Base-by-base conservation (phyloP, 2,329 filamentous ascomycete genomes). In the Epicoccum sorghinum region DNA sequence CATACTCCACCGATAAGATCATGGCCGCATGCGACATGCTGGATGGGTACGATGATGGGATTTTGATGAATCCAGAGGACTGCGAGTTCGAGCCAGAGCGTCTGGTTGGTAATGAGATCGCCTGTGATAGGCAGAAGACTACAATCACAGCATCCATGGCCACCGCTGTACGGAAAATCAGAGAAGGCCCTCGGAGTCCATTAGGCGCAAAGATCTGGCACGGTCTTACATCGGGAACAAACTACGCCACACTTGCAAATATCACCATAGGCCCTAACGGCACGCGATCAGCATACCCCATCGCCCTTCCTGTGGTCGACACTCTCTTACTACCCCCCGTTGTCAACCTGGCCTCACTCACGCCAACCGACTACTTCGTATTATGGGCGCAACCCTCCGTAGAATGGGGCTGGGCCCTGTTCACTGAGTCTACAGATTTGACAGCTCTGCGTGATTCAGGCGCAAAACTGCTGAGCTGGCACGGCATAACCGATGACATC, bases 21-120 rank as follows among this genome's bases (percentile, higher is more conserved):
- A 41, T 67, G 4, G 59, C 61, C 12, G 51, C 53, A 6, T 73
- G 71, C 42, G 67, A 71, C 44, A 46, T 29, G n/a, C 42, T 64
- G 0, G 69, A 73, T 48, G 66, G 66, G 4, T 48, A 65, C 2
- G 3, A 67, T 55, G 33, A 84, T 68, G 61, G 62, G 4, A 55
- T 72, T 8, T 55, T 72, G 4, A 44, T 52, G 10, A 52, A 62
- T 22, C 63, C 67, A 0, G 51, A 56, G 4, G 27, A 32, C 0
- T 73, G 69, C 52, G 37, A 55, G 2, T 72, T 71, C 40, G 56
- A 67, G 9, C 57, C 62, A 18, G 38, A 9, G 0, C 46, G 35
- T 7, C 32, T 61, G 9, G 44, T 66, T n/a, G 64, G 60, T 4
- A 33, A 65, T 10, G 51, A 47, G 24, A 50, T 59, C 35, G 14